These are phyloP conservation scores for Aegilops umbellulata DNA, from an alignment of 176 grass and related monocot genomes.

Conservation along the genomic window DNA sequence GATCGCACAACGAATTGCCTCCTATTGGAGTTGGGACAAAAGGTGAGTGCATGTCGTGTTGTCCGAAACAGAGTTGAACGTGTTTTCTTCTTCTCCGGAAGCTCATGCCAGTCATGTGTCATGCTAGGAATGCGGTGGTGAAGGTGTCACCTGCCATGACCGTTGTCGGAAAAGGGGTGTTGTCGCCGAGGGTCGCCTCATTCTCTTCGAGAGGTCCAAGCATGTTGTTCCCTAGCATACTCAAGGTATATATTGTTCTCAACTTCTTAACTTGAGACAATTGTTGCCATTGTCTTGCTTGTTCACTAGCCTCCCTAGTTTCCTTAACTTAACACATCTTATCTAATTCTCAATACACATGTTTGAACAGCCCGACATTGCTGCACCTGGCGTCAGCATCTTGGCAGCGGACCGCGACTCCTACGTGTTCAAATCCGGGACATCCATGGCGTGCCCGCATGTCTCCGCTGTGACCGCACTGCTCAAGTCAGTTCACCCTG, in stretches of 20 bases:
- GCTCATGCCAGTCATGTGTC: background rate
- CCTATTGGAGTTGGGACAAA: background rate
- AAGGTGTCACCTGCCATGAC: background rate
- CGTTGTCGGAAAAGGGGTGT: background rate
- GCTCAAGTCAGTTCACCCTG: too few relatives aligned
- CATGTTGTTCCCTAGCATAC: background rate
- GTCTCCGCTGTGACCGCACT: background rate
- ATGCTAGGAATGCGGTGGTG: background rate
- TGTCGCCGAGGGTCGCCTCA: background rate
- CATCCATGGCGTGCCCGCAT: background rate
- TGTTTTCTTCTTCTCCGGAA: background rate
- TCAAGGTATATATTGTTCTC: background rate
- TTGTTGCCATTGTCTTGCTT: background rate
- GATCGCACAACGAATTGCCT: background rate
- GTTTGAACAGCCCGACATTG: background rate
- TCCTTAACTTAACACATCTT: background rate
- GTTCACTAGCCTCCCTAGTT: background rate
- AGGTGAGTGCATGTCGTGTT: background rate
- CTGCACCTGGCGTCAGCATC: conserved; percentile 16
- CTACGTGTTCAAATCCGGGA: background rate
- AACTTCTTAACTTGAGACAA: background rate
- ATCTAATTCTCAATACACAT: background rate
- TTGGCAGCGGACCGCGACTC: background rate
- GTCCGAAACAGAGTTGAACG: background rate
- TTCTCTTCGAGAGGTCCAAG: background rate